Conservation (phyloP, 2,329 filamentous ascomycete species). For the Fusarium austroafricanum region DNA sequence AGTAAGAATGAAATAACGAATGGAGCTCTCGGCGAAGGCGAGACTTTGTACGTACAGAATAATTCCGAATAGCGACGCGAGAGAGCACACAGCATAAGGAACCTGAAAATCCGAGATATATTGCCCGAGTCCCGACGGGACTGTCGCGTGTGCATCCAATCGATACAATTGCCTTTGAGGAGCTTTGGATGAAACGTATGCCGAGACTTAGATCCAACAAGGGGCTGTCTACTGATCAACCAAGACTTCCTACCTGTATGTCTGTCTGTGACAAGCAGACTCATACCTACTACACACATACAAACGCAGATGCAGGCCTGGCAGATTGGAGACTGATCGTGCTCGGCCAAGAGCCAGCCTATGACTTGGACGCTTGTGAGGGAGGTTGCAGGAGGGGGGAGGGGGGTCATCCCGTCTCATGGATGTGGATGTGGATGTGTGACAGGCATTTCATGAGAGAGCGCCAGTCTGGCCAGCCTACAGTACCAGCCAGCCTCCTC, state of each 20-base stretch:
- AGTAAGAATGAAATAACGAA: conserved; percentile 4
- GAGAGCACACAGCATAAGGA: not conserved
- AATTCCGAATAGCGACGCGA: conserved; percentile 1
- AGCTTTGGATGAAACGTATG: conserved; percentile 34
- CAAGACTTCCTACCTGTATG: not conserved
- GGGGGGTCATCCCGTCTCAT: conserved; percentile 39
- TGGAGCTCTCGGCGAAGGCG: conserved; percentile 28
- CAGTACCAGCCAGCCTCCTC: too few relatives aligned
- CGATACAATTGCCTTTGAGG: conserved; percentile 18
- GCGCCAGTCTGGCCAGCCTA: too few relatives aligned
- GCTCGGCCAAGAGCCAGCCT: conserved; percentile 15
- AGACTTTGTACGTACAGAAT: conserved; percentile 1
- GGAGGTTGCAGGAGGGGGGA: conserved; percentile 37
- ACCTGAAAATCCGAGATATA: conserved; percentile 16
- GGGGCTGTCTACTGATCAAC: conserved; percentile 9
- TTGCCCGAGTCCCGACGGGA: conserved; percentile 22
- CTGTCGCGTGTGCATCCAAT: conserved; percentile 27
- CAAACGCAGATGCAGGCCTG: too few relatives aligned
- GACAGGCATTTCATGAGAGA: conserved; percentile 27
- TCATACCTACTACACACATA: too few relatives aligned
- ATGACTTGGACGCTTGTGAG: conserved; percentile 24
- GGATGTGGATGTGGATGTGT: conserved; percentile 32
- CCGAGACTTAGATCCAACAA: conserved; percentile 33
- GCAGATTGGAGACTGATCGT: conserved; percentile 16
- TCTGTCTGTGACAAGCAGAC: too few relatives aligned